Base-by-base conservation (phyloP, 2,329 filamentous ascomycete species). In the Fusarium guadeloupense region DNA sequence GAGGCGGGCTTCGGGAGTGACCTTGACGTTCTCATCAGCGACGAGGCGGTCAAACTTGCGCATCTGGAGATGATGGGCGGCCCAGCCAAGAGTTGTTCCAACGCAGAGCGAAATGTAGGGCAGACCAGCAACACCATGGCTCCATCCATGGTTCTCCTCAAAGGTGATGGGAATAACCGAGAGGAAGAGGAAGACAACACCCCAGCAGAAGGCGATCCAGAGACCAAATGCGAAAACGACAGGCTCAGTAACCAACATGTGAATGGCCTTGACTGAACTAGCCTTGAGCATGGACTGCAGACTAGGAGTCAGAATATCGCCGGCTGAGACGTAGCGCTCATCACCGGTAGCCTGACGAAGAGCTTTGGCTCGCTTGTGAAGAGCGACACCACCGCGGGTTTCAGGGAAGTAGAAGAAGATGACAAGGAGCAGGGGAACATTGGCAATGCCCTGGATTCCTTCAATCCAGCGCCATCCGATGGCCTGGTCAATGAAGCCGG, bases 151-250 rank as follows among this genome's bases (percentile, higher is more conserved):
- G 12, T 66, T 38, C 44, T 66, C 63, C 13, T 58, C 56, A 28
- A 66, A 66, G 1, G 63, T 66, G 9, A 66, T 66, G 4, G 64
- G 64, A 4, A 67, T 67, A 3, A 67, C 64, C 0, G 64, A 67
- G 0, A 67, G 64, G 39, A 67, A 67, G 7, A 67, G 58, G 33
- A 67, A 67, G 19, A 67, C 64, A 3, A 67, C 64, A 19, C 64
- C 64, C 64, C 64, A 67, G 33, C 64, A 67, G 45, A 67, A 67
- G 3, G 64, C 64, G 6, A 67, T 67, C 64, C 64, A 67, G 12
- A 67, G 57, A 21, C 64, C 64, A 21, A 67, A 67, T 2, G 64
- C 64, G 40, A 67, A 63, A 19, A 67, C 64, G 3, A 67, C 64
- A n/a, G 64, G 64, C 38, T 67, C 64, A 0, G 64, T 67, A 5